phyloP scores from a whole-genome alignment of 176 grass and related monocot species.

The Bothriochloa decipiens region DNA sequence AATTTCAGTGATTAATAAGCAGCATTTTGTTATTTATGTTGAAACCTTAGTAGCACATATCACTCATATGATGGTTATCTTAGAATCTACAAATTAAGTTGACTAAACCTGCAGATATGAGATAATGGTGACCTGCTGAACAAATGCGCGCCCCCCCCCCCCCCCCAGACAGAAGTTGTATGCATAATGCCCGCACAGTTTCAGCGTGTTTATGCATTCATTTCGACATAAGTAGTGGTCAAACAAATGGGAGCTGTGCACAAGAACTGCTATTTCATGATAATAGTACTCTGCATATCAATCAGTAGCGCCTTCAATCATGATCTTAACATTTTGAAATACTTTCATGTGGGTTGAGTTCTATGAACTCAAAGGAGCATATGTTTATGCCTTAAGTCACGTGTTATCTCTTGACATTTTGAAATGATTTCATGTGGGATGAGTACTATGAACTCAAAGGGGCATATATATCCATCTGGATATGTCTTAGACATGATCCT shows the following conservation, averaged over 20 bases:
- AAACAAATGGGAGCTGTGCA: neutral
- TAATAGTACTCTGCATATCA: neutral
- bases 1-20: neutral
- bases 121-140: too few species aligned
- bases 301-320: neutral
- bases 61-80: too few species aligned
- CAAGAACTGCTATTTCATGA: neutral
- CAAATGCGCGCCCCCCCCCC: too few species aligned
- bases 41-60: neutral
- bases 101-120: neutral
- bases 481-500: neutral
- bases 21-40: slow-evolving; percentile 3
- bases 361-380: neutral
- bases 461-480: neutral
- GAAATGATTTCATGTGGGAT: neutral
- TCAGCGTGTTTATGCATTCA: neutral
- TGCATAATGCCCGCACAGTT: neutral
- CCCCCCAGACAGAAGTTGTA: neutral
- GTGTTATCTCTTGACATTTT: neutral
- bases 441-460: neutral
- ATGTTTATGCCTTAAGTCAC: neutral
- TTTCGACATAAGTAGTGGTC: neutral
- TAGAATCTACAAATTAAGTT: neutral
- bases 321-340: slow-evolving; percentile 1
- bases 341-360: too few species aligned